Conservation (phyloP, 208 protist species). For the Leishmania major region DNA sequence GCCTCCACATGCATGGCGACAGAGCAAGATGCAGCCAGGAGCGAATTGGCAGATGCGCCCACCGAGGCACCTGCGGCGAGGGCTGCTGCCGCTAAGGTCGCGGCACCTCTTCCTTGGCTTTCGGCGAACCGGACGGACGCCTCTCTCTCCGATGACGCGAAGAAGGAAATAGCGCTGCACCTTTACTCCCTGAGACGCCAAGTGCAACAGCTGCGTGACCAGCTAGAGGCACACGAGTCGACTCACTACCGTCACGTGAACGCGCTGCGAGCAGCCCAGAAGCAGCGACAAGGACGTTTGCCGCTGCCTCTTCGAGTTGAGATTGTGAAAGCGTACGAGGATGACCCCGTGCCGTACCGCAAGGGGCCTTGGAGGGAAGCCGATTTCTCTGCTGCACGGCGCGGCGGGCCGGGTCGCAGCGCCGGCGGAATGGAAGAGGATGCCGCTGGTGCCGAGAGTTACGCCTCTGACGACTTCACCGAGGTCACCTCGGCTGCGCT, state of each 20-base stretch:
- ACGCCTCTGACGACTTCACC: constrained; percentile 24
- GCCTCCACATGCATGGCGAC: neutral
- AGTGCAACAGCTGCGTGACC: constrained; percentile 36
- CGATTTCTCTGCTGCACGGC: constrained; percentile 9
- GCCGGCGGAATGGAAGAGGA: neutral
- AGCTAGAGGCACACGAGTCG: constrained; percentile 36
- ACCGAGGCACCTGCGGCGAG: neutral
- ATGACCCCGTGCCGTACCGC: constrained; percentile 53
- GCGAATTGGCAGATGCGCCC: neutral
- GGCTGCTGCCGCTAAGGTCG: neutral
- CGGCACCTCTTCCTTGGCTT: neutral
- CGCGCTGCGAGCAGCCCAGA: neutral
- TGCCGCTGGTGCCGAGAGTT: constrained; percentile 3
- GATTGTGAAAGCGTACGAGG: constrained; percentile 60
- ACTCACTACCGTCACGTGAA: constrained; percentile 21
- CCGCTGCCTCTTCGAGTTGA: constrained; percentile 39
- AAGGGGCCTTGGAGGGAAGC: constrained; percentile 50
- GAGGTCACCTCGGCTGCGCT: constrained; percentile 4
- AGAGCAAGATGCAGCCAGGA: neutral
- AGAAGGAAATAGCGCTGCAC: constrained; percentile 59
- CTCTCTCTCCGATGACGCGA: constrained; percentile 30
- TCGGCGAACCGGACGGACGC: neutral
- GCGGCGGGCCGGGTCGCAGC: neutral
- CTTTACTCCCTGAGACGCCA: constrained; percentile 60
- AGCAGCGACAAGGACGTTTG: neutral